Evolutionary conservation across 2,329 filamentous ascomycete species (phyloP).

Genomic region (Trichoderma sp.): DNA sequence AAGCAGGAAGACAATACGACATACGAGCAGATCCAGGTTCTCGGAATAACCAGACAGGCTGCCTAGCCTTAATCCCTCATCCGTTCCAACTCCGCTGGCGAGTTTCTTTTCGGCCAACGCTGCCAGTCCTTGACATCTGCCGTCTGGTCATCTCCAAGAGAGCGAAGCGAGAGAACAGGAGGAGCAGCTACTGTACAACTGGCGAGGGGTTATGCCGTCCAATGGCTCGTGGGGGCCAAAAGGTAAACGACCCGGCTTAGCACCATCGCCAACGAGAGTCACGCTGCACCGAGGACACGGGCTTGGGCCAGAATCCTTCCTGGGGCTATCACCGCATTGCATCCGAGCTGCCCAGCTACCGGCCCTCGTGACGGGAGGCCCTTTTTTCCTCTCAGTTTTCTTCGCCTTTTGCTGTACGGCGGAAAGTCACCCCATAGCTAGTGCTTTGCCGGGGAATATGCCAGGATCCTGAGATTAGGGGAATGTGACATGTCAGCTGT

Average conservation of each 20-base stretch:
- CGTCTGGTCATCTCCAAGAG: background rate
- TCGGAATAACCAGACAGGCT: background rate
- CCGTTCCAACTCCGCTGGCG: background rate
- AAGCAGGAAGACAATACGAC: background rate
- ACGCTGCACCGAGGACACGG: slow-evolving; percentile 36
- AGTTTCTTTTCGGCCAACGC: background rate
- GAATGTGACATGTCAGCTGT: slow-evolving; percentile 21
- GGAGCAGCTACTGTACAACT: slow-evolving; percentile 9
- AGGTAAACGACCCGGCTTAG: slow-evolving; percentile 3
- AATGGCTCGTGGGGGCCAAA: slow-evolving; percentile 16
- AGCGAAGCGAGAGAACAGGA: slow-evolving; percentile 14
- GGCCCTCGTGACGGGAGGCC: background rate
- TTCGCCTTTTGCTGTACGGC: background rate
- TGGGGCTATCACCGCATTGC: slow-evolving; percentile 18
- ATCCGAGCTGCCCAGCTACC: slow-evolving; percentile 6
- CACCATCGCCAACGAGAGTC: slow-evolving; percentile 13
- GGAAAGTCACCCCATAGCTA: background rate
- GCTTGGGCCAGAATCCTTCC: slow-evolving; percentile 34
- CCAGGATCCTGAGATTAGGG: slow-evolving; percentile 1
- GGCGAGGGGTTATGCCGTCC: slow-evolving; percentile 9
- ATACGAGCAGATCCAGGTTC: background rate
- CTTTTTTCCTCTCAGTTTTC: background rate
- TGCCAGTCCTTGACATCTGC: background rate
- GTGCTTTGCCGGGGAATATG: slow-evolving; percentile 4
- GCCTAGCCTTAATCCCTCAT: background rate